phyloP scores from a whole-genome alignment of 2,329 filamentous ascomycete species.

The Didymella lethalis region DNA sequence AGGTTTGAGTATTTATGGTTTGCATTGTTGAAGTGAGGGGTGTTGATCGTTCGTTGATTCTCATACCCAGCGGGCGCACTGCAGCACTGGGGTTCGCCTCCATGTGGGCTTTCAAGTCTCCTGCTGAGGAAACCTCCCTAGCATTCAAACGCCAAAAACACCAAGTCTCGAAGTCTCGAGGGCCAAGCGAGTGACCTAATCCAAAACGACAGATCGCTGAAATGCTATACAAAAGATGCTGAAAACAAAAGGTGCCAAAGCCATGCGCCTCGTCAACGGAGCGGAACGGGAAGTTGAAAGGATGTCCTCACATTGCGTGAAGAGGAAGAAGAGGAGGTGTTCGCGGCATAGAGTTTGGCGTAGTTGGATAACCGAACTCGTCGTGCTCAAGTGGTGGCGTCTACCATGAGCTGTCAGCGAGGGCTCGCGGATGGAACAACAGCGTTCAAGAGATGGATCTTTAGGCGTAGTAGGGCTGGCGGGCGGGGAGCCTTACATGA shows the following conservation, averaged over 20 bases:
- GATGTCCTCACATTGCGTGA: slow-evolving; percentile 32
- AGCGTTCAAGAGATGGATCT: slow-evolving; percentile 37
- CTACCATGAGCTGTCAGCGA: slow-evolving; percentile 58
- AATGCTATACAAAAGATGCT: slow-evolving; percentile 47
- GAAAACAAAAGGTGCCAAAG: slow-evolving; percentile 36
- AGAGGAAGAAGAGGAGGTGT: slow-evolving; percentile 64
- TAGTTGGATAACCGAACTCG: slow-evolving; percentile 63
- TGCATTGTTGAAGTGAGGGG: slow-evolving; percentile 3
- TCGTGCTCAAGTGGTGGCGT: slow-evolving; percentile 79
- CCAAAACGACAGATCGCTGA: slow-evolving; percentile 46
- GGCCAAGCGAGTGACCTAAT: slow-evolving; percentile 45
- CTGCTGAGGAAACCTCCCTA: slow-evolving; percentile 8
- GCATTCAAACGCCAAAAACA: slow-evolving; percentile 35
- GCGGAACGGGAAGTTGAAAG: neutral
- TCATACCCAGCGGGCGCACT: slow-evolving; percentile 41
- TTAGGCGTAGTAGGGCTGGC: slow-evolving; percentile 50
- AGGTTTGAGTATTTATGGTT: neutral
- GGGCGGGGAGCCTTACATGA: slow-evolving; percentile 72
- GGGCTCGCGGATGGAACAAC: slow-evolving; percentile 41
- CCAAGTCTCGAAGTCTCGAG: slow-evolving; percentile 28
- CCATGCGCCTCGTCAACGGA: slow-evolving; percentile 27
- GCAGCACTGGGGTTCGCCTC: slow-evolving; percentile 34
- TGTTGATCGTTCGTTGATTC: slow-evolving; percentile 31
- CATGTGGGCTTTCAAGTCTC: slow-evolving; percentile 4
- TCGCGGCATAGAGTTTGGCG: slow-evolving; percentile 75